Conservation (phyloP, 495 filamentous ascomycete species). For the Tricharina praecox region DNA sequence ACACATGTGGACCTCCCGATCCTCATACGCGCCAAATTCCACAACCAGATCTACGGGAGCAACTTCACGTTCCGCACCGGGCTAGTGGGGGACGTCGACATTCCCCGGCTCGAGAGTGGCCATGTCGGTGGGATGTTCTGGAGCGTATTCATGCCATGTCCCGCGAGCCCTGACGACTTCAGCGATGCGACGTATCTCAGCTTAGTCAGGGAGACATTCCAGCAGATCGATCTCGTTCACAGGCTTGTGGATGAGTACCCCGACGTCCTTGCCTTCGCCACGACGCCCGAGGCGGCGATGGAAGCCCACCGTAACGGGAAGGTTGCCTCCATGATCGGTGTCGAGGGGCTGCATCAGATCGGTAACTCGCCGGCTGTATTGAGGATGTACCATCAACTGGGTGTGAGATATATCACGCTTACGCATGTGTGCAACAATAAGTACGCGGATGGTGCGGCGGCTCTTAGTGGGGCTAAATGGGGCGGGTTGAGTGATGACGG, state of each 20-base stretch:
- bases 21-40: conserved; percentile 44
- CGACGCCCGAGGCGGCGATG: conserved; percentile 41
- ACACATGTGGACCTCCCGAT: conserved; percentile 84
- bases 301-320: conserved; percentile 29
- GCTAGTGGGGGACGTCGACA: conserved; percentile 57
- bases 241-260: conserved; percentile 55
- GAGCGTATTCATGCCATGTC: conserved; percentile 73
- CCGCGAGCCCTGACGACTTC: conserved; percentile 48
- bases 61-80: conserved; percentile 54
- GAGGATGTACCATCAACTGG: conserved; percentile 54
- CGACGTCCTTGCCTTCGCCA: conserved; percentile 45
- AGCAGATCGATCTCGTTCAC: conserved; percentile 67
- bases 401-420: conserved; percentile 80
- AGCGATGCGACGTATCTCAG: conserved; percentile 49
- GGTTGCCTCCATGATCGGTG: conserved; percentile 50
- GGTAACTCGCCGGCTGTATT: conserved; percentile 68
- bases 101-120: conserved; percentile 43
- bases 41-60: conserved; percentile 60
- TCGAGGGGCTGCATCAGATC: conserved; percentile 92
- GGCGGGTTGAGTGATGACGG: conserved; percentile 54
- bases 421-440: conserved; percentile 89
- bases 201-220: conserved; percentile 48
- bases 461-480: conserved; percentile 32
- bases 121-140: conserved; percentile 62
- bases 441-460: conserved; percentile 70